Percentiles rank a stretch among this genome's conserved stretches.
Evolutionary conservation across 352 stramenopile genomes (phyloP).

Genomic region (Plasmopara viticola): DNA sequence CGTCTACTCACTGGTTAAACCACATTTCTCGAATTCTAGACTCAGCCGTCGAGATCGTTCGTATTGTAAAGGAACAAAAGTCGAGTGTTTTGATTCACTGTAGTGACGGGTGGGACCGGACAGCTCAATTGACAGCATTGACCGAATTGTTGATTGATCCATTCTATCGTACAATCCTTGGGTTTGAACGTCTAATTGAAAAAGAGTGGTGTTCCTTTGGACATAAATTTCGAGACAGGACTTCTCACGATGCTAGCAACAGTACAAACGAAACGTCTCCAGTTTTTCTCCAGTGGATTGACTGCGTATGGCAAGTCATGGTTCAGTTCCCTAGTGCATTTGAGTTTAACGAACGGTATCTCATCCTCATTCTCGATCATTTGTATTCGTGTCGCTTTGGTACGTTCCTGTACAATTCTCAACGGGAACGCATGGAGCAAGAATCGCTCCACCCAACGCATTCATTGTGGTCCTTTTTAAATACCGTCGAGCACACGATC

Average conservation of each 20-base stretch:
- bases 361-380: constrained; percentile 79
- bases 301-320: constrained; percentile 81
- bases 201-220: constrained; percentile 89
- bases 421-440: constrained; percentile 56
- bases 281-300: constrained; percentile 93
- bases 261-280: constrained; percentile 90
- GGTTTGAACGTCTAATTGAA: constrained; percentile 82
- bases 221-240: constrained; percentile 82
- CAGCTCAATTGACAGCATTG: constrained; percentile 78
- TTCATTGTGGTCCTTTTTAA: constrained; percentile 77
- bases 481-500: constrained; percentile 47
- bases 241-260: constrained; percentile 43
- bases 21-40: constrained; percentile 76
- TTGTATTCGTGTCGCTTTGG: constrained; percentile 79
- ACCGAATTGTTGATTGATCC: constrained; percentile 86
- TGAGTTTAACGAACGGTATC: constrained; percentile 81
- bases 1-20: constrained; percentile 65
- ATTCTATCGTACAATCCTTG: constrained; percentile 84
- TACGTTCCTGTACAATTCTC: constrained; percentile 96
- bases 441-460: constrained; percentile 47
- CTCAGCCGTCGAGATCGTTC: constrained; percentile 77
- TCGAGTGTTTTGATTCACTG: constrained; percentile 97
- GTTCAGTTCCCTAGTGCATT: constrained; percentile 74
- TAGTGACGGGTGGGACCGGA: constrained; percentile 97
- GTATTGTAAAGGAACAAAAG: constrained; percentile 69